Evolutionary conservation across 1,139 yeast species (phyloP).

Genomic region (Dujonia santamariae): DNA sequence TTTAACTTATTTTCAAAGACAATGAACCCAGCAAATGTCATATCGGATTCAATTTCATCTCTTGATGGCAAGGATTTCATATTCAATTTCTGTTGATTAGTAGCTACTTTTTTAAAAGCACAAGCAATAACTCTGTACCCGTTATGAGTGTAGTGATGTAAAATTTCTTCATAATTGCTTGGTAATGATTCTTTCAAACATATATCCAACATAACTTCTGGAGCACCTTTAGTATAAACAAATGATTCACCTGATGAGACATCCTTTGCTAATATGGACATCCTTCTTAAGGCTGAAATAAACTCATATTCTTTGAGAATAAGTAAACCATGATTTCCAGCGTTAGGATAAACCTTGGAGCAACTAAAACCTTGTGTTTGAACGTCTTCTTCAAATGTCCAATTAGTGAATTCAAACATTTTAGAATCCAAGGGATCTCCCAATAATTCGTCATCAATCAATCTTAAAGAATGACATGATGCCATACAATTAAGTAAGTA

Average conservation of each 20-base stretch:
- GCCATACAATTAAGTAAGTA: conserved; percentile 57
- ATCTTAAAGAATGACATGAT: conserved; percentile 82
- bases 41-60: conserved; percentile 61
- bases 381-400: conserved; percentile 69
- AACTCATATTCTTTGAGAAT: conserved; percentile 79
- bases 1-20: conserved; percentile 90
- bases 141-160: conserved; percentile 83
- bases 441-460: conserved; percentile 72
- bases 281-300: conserved; percentile 77
- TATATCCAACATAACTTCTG: conserved; percentile 85
- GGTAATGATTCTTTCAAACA: conserved; percentile 76
- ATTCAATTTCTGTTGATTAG: conserved; percentile 13
- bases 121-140: conserved; percentile 96
- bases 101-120: conserved; percentile 57
- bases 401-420: conserved; percentile 86
- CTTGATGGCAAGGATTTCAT: conserved; percentile 35
- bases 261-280: conserved; percentile 68
- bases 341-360: conserved; percentile 20
- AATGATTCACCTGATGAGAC: conserved; percentile 24
- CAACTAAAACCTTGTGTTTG: conserved; percentile 14
- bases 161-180: conserved; percentile 62
- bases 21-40: conserved; percentile 82
- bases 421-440: conserved; percentile 94
- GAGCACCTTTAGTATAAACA: conserved; percentile 91
- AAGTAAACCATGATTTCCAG: conserved; percentile 42